Evolutionary conservation across 148 eudicot species (phyloP).

Genomic region (Suaeda aralocaspica): DNA sequence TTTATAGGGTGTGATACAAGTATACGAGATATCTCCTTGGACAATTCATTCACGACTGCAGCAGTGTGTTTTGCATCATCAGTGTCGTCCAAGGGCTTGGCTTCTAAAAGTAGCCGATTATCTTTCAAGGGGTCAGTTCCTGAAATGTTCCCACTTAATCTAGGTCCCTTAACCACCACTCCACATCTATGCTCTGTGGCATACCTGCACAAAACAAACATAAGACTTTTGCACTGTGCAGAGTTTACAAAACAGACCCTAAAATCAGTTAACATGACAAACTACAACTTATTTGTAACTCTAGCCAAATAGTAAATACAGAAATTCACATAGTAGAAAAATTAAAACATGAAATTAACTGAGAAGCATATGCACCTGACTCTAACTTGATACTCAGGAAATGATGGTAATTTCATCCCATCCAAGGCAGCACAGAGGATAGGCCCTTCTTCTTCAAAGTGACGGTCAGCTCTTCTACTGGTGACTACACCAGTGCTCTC

Average conservation of each 20-base stretch:
- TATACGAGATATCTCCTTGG: slow-evolving; percentile 82
- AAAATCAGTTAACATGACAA: background rate
- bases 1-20: slow-evolving; percentile 78
- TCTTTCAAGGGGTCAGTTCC: slow-evolving; percentile 98
- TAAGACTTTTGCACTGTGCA: background rate
- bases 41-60: slow-evolving; percentile 82
- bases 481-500: slow-evolving; percentile 76
- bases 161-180: slow-evolving; percentile 95
- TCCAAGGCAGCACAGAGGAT: slow-evolving; percentile 89
- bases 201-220: slow-evolving; percentile 53
- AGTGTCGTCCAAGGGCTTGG: slow-evolving; percentile 69
- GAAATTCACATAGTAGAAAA: background rate
- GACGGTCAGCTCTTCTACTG: slow-evolving; percentile 96
- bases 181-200: slow-evolving; percentile 99
- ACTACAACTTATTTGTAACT: background rate
- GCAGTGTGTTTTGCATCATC: slow-evolving; percentile 91
- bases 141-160: slow-evolving; percentile 89
- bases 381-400: slow-evolving; percentile 81
- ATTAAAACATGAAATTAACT: background rate
- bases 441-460: slow-evolving; percentile 99
- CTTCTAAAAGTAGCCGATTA: slow-evolving; percentile 80
- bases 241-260: background rate
- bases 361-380: slow-evolving; percentile 62
- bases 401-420: slow-evolving; percentile 85
- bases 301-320: no score